Base-by-base conservation (phyloP, 2,329 filamentous ascomycete species). In the Nemania sp. region DNA sequence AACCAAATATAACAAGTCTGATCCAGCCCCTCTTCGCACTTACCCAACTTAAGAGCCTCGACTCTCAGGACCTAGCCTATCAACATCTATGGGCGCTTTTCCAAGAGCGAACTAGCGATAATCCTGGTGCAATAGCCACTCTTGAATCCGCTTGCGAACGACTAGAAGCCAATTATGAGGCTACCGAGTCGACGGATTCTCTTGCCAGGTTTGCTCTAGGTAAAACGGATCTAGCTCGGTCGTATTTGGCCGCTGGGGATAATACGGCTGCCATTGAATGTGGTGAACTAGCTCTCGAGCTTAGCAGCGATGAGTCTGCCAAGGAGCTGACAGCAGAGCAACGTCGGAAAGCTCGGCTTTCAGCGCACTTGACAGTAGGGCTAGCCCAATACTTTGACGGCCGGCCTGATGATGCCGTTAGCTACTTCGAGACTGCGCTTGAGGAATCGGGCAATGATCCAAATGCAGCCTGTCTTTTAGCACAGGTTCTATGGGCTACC, bases 401-500 rank as follows among this genome's bases (percentile, higher is more conserved):
- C 26, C 83, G 90, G 26, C 87, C 91, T 71, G 87, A 90, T 47
- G 87, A 89, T 58, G 92, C 94, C 0, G 89, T 97, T 27, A 84
- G 87, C 11, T 94, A 92, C 81, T 97, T 99, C 79, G 89, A 93
- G 70, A 85, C 89, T 2, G 94, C 94, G 0, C 84, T 98, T 7
- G 85, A 90, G 64, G 94, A 97, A 77, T 93, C 92, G 0, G 82
- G 88, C 32, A 87, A 88, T 43, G 90, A 93, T 69, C 92, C 94
- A 0, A 94, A 98, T 76, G 91, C 95, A 0, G 90, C 94, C 0
- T 98, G 94, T 75, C 85, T 98, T 13, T 85, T 98, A 13, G 92
- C 94, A 0, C 93, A 98, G 79, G 92, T 98, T 0, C 86, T 98
- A 0, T 99, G 96, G 95, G 94, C 94, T 0, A 93, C 93, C 71